Evolutionary conservation across 2,329 filamentous ascomycete genomes (phyloP), one percentile per base, ranked within the genome.

Genomic region (Pseudonectria foliicola): DNA sequence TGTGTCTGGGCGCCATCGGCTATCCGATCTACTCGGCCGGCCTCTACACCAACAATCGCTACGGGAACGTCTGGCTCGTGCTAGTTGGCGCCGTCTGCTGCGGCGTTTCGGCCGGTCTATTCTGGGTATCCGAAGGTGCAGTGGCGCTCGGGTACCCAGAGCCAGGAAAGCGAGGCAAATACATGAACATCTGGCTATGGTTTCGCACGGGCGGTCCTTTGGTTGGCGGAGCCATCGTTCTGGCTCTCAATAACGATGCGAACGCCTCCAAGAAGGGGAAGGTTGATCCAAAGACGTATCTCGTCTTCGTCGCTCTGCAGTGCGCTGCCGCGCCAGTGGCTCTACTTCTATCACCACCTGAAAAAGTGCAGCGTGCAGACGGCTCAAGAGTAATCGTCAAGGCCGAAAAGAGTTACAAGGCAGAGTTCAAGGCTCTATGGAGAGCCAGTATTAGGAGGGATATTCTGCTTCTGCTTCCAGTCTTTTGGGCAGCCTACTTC

Each of bases 231-330:
- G 77, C 77, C 1, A 77, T 85, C 46, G 82, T 80, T 31, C 56
- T 85, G 1, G 77, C 76, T 0, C 57, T 84, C 7, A 83, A 84
- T 44, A 65, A 64, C 0, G 50, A 75, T 31, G 61, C 67, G 0
- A 64, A 68, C 35, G 52, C 68, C 24, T 71, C 70, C 1, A 21
- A 21, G 8, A 21, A 21, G 18, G 80, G 79, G 0, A 71, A 75
- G 29, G 76, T 84, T 0, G 79, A 75, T 0, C 83, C 81, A 42
- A 70, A 69, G 0, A 79, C 83, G 0, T 84, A 77, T 45, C 59
- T 80, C 7, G 60, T 80, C 7, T 85, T 85, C 48, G 82, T 85
- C 36, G 76, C 73, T 0, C 56, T 85, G 0, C 81, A 85, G 46
- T 72, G 72, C 1, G 38, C 70, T 0, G 79, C 75, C 0, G 77